phyloP scores from a whole-genome alignment of 352 stramenopile genomes.

The Globisporangium acanthophoron region DNA sequence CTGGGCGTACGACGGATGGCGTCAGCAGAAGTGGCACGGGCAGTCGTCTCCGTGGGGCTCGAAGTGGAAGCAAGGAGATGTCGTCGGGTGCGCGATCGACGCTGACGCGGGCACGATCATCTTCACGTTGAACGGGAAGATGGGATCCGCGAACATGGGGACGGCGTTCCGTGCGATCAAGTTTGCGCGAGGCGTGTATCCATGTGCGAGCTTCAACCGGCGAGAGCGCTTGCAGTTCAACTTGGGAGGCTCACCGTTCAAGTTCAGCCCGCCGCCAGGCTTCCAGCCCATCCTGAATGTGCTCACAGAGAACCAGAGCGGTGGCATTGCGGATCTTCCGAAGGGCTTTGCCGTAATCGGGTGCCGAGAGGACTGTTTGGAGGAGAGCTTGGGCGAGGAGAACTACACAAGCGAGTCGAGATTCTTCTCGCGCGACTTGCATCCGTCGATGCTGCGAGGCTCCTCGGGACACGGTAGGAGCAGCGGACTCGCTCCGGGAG shows the following conservation, averaged over 20 bases:
- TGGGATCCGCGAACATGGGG: slow-evolving; percentile 82
- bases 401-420: slow-evolving; percentile 72
- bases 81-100: slow-evolving; percentile 89
- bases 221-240: slow-evolving; percentile 86
- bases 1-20: slow-evolving; percentile 92
- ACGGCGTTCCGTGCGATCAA: slow-evolving; percentile 78
- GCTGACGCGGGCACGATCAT: slow-evolving; percentile 84
- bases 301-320: slow-evolving; percentile 30
- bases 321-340: slow-evolving; percentile 34
- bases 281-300: slow-evolving; percentile 79
- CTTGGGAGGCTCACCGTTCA: slow-evolving; percentile 77
- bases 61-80: slow-evolving; percentile 90
- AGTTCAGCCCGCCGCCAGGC: slow-evolving; percentile 61
- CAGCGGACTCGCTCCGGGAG: slow-evolving; percentile 31
- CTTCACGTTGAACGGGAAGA: slow-evolving; percentile 91
- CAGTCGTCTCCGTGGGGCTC: slow-evolving; percentile 81
- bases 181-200: slow-evolving; percentile 79
- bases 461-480: slow-evolving; percentile 39
- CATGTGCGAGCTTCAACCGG: slow-evolving; percentile 86
- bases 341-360: slow-evolving; percentile 76
- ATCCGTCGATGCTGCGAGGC: slow-evolving; percentile 67
- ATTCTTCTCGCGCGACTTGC: slow-evolving; percentile 74
- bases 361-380: slow-evolving; percentile 73
- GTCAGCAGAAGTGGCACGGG: slow-evolving; percentile 90
- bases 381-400: slow-evolving; percentile 82